Evolutionary conservation across 345 rosid genomes (phyloP).

Genomic region (Eucalyptus lansdowneana): DNA sequence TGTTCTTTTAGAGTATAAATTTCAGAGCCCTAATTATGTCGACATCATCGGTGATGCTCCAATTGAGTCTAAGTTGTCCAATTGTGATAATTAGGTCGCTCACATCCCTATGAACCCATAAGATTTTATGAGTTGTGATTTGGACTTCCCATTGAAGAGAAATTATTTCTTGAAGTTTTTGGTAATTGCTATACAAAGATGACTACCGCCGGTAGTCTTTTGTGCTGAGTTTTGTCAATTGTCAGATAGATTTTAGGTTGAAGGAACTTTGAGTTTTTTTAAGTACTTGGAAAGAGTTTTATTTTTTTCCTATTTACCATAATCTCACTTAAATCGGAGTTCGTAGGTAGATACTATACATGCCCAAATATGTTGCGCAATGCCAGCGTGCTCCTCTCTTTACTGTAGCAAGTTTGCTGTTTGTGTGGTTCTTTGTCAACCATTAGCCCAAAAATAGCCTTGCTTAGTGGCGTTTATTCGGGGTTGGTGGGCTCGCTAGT

Average conservation of each 20-base stretch:
- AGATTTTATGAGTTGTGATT: neutral
- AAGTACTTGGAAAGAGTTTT: too few species aligned
- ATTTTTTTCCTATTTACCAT: too few species aligned
- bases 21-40: neutral
- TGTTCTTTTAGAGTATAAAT: neutral
- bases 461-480: neutral
- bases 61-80: neutral
- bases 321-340: too few species aligned
- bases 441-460: neutral
- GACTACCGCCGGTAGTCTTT: fast-evolving
- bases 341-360: too few species aligned
- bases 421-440: too few species aligned
- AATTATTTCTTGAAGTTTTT: fast-evolving
- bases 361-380: too few species aligned
- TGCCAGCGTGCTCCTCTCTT: fast-evolving
- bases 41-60: fast-evolving
- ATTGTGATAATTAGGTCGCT: neutral
- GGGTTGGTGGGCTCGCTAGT: too few species aligned
- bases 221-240: neutral
- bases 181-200: neutral
- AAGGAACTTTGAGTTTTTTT: too few species aligned
- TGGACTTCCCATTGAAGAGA: neutral
- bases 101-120: neutral
- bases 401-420: too few species aligned
- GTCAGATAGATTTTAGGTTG: neutral